phyloP scores from a whole-genome alignment of 2,329 filamentous ascomycete species.

The Fusarium redolens region DNA sequence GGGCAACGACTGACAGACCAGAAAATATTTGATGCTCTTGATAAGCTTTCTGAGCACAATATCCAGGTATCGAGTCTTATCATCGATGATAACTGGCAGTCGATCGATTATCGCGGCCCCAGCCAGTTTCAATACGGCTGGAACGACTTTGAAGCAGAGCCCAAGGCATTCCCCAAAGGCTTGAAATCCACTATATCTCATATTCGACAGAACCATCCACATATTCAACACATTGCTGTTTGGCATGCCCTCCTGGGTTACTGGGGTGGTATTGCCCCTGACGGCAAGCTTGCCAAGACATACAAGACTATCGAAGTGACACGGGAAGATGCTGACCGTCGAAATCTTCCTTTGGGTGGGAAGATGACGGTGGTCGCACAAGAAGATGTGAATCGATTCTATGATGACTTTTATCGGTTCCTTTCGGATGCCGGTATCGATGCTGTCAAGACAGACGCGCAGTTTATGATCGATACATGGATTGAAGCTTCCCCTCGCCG shows the following conservation, averaged over 20 bases:
- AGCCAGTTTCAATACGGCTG: constrained; percentile 72
- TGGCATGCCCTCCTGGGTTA: constrained; percentile 94
- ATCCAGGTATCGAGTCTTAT: constrained; percentile 88
- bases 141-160: constrained; percentile 88
- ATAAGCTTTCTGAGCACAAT: constrained; percentile 74
- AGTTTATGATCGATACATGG: constrained; percentile 87
- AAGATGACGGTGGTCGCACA: constrained; percentile 79
- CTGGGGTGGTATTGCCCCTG: constrained; percentile 87
- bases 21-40: constrained; percentile 80
- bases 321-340: constrained; percentile 59
- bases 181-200: constrained; percentile 76
- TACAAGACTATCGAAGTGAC: constrained; percentile 79
- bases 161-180: constrained; percentile 81
- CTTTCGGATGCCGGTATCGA: constrained; percentile 80
- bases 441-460: constrained; percentile 91
- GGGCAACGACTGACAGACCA: constrained; percentile 85
- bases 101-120: constrained; percentile 66
- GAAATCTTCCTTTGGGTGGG: constrained; percentile 65
- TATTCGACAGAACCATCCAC: constrained; percentile 76
- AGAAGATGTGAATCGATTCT: constrained; percentile 80
- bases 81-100: constrained; percentile 98
- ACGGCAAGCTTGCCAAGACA: constrained; percentile 76
- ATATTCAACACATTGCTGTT: constrained; percentile 86
- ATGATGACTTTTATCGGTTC: constrained; percentile 92
- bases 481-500: constrained; percentile 75